A percentile compares a stretch with the other conserved stretches of the same genome.
These are phyloP conservation scores for Lasiodiplodia gonubiensis DNA, from an alignment of 2,329 filamentous ascomycete species.

Conservation along the genomic window DNA sequence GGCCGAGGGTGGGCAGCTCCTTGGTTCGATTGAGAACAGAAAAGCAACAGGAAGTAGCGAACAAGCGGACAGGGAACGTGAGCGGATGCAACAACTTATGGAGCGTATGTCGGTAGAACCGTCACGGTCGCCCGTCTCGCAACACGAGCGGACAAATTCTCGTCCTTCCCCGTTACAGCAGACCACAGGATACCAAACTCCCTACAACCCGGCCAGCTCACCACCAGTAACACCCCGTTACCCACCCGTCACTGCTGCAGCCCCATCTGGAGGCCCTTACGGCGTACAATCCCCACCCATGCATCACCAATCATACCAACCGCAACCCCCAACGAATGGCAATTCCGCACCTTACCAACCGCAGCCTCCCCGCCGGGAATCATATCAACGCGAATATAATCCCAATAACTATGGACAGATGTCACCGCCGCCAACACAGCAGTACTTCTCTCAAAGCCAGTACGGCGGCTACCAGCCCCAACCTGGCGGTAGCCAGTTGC, in stretches of 20 bases:
- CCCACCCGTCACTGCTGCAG: constrained; percentile 38
- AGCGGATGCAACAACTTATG: constrained; percentile 87
- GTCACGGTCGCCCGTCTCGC: constrained; percentile 33
- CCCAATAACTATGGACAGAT: constrained; percentile 54
- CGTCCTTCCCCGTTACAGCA: constrained; percentile 51
- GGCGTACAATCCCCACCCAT: constrained; percentile 35
- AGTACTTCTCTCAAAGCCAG: constrained; percentile 56
- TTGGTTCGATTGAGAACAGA: constrained; percentile 85
- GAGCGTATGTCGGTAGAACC: constrained; percentile 88
- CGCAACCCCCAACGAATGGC: constrained; percentile 31
- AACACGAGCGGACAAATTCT: constrained; percentile 17
- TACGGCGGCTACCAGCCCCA: constrained; percentile 47
- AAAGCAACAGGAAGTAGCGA: constrained; percentile 65
- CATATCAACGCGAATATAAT: constrained; percentile 51
- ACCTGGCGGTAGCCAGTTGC: constrained; percentile 63
- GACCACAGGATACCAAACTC: constrained; percentile 51
- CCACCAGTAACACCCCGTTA: constrained; percentile 56
- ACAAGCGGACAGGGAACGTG: constrained; percentile 80
- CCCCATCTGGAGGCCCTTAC: constrained; percentile 33
- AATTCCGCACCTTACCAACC: constrained; percentile 9
- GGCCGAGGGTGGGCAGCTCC: constrained; percentile 86
- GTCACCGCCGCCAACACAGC: constrained; percentile 64
- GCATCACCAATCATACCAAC: constrained; percentile 26
- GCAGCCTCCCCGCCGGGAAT: constrained; percentile 42
- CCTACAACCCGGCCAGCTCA: constrained; percentile 58